Evolutionary conservation across 2,329 filamentous ascomycete species (phyloP).

Genomic region (Didymella pinodella): DNA sequence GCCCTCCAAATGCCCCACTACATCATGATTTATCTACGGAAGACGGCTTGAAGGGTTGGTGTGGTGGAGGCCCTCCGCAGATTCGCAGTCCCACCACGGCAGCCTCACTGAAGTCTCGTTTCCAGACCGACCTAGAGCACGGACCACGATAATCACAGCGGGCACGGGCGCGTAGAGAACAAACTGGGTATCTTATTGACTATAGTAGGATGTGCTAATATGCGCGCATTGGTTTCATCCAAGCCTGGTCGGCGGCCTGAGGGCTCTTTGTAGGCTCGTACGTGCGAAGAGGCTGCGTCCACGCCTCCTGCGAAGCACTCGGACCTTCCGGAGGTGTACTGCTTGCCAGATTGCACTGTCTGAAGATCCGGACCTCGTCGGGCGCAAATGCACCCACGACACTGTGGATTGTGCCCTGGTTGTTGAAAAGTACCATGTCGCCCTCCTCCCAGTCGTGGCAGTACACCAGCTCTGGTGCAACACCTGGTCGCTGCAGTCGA

Average conservation of each 20-base stretch:
- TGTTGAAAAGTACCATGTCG: constrained; percentile 80
- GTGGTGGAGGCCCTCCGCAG: constrained; percentile 17
- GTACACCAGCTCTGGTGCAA: constrained; percentile 73
- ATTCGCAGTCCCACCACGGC: constrained; percentile 18
- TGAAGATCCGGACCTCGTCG: constrained; percentile 76
- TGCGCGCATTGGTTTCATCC: constrained; percentile 23
- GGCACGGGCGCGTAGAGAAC: constrained; percentile 12
- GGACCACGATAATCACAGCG: constrained; percentile 10
- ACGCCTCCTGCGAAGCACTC: constrained; percentile 11
- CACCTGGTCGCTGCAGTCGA: constrained; percentile 74
- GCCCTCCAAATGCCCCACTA: constrained; percentile 4
- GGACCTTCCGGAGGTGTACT: constrained; percentile 63
- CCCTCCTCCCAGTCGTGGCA: constrained; percentile 80
- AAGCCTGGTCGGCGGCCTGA: constrained; percentile 16
- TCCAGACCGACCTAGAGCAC: constrained; percentile 10
- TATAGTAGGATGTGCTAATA: constrained; percentile 19
- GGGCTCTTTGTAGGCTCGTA: constrained; percentile 15
- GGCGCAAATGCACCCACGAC: constrained; percentile 78
- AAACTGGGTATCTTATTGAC: constrained; percentile 14
- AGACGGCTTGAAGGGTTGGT: not conserved
- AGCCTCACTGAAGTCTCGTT: constrained; percentile 15
- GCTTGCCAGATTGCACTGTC: constrained; percentile 81
- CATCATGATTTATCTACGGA: not conserved
- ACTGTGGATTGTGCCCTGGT: constrained; percentile 76
- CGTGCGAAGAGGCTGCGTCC: constrained; percentile 16